phyloP scores from a whole-genome alignment of 805 yeast genomes.

The Lipomyces sp. region DNA sequence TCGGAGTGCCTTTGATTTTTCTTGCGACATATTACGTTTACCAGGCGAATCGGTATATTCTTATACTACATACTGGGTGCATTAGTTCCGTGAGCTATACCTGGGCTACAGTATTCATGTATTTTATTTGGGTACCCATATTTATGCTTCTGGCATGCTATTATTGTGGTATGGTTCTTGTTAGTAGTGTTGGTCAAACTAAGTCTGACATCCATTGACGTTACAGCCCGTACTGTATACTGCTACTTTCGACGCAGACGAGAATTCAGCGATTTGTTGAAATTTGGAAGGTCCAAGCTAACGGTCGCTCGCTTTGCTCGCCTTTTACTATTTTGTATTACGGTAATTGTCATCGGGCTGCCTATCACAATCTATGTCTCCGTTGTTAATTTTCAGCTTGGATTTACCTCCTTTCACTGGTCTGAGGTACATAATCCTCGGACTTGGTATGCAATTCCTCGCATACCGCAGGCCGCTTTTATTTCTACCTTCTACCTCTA shows the following conservation, averaged over 20 bases:
- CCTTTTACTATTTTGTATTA: conserved; percentile 60
- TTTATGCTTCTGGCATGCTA: conserved; percentile 58
- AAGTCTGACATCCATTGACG: not conserved
- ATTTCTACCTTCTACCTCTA: conserved; percentile 49
- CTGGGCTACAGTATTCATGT: conserved; percentile 52
- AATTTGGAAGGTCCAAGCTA: conserved; percentile 74
- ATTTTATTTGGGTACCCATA: conserved; percentile 64
- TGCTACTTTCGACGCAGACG: conserved; percentile 60
- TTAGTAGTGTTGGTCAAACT: too few relatives aligned
- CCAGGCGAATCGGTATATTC: conserved; percentile 57
- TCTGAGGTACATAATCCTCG: conserved; percentile 27
- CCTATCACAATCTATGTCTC: conserved; percentile 62
- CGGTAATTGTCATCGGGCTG: conserved; percentile 59
- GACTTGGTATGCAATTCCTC: conserved; percentile 31
- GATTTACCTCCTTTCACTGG: conserved; percentile 25
- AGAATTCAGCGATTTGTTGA: conserved; percentile 65
- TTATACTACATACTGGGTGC: conserved; percentile 73
- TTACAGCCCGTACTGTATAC: conserved; percentile 41
- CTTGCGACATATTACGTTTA: conserved; percentile 61
- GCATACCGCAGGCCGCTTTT: conserved; percentile 30
- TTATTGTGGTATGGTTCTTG: conserved; percentile 44
- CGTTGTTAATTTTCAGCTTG: conserved; percentile 41
- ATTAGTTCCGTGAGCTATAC: conserved; percentile 38
- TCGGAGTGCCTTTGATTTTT: conserved; percentile 59
- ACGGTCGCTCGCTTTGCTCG: conserved; percentile 64